Evolutionary conservation across 2,329 filamentous ascomycete genomes (phyloP).

Genomic region (Tricladium varicosporioides): DNA sequence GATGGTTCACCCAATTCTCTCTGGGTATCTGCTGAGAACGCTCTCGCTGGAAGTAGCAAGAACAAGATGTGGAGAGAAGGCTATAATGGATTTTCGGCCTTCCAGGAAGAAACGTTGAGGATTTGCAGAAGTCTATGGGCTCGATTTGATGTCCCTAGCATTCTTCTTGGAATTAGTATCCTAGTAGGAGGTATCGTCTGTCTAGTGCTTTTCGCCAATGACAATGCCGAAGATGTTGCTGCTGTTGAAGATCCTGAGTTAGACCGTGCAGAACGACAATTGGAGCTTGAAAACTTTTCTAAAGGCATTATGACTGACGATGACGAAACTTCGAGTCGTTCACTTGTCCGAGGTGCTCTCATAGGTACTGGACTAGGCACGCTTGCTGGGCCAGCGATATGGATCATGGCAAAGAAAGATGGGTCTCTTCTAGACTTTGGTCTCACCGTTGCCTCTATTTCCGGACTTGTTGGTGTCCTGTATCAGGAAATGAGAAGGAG

Average conservation of each 20-base stretch:
- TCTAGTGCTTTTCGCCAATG: slow-evolving; percentile 70
- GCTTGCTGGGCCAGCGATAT: slow-evolving; percentile 22
- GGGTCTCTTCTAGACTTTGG: slow-evolving; percentile 22
- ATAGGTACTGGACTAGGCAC: slow-evolving; percentile 28
- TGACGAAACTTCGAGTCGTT: slow-evolving; percentile 26
- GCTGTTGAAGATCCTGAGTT: slow-evolving; percentile 56
- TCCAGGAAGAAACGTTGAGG: slow-evolving; percentile 74
- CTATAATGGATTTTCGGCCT: slow-evolving; percentile 63
- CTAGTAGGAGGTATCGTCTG: slow-evolving; percentile 66
- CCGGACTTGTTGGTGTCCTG: slow-evolving; percentile 38
- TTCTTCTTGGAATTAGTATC: slow-evolving; percentile 75
- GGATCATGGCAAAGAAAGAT: slow-evolving; percentile 15
- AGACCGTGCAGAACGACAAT: slow-evolving; percentile 56
- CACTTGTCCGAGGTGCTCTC: slow-evolving; percentile 25
- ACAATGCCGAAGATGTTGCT: slow-evolving; percentile 53
- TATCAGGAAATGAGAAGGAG: slow-evolving; percentile 33
- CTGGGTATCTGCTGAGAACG: slow-evolving; percentile 52
- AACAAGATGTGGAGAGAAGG: slow-evolving; percentile 40
- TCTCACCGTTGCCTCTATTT: slow-evolving; percentile 24
- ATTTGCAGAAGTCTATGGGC: slow-evolving; percentile 88
- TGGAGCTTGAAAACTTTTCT: slow-evolving; percentile 46
- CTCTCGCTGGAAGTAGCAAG: slow-evolving; percentile 35
- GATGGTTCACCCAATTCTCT: slow-evolving; percentile 52
- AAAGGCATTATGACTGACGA: slow-evolving; percentile 23
- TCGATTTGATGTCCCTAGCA: slow-evolving; percentile 82